Conservation (phyloP, 495 filamentous ascomycete genomes). For the Annulohypoxylon bovei region DNA sequence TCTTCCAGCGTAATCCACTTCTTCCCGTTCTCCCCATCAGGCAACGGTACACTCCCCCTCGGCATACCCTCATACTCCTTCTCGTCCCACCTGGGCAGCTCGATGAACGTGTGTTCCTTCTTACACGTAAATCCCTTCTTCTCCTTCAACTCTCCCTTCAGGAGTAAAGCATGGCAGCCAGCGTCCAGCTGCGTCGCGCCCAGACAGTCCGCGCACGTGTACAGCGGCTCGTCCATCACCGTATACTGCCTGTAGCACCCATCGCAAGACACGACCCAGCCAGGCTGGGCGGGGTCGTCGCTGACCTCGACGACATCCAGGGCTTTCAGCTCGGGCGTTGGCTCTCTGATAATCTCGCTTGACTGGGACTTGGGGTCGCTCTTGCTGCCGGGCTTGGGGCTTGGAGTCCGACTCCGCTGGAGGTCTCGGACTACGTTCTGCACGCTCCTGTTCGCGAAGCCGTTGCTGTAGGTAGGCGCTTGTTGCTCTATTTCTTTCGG, state of each 20-base stretch:
- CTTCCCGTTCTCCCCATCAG: slow-evolving; percentile 32
- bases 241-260: slow-evolving; percentile 40
- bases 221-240: slow-evolving; percentile 34
- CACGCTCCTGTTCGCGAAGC: neutral
- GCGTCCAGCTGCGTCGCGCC: slow-evolving; percentile 32
- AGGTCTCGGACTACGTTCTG: neutral
- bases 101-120: slow-evolving; percentile 51
- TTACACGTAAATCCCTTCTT: slow-evolving; percentile 45
- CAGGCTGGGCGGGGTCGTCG: slow-evolving; percentile 27
- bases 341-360: neutral
- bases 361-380: neutral
- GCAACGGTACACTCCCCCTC: slow-evolving; percentile 33
- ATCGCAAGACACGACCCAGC: slow-evolving; percentile 33
- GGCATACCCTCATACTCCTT: slow-evolving; percentile 44
- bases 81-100: slow-evolving; percentile 51
- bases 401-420: neutral
- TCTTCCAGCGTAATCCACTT: slow-evolving; percentile 50
- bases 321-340: neutral
- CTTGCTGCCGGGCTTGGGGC: neutral
- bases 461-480: neutral
- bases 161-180: slow-evolving; percentile 46
- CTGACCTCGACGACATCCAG: neutral
- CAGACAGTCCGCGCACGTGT: slow-evolving; percentile 40
- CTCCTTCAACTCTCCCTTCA: slow-evolving; percentile 39
- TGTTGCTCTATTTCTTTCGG: neutral